Percentiles rank a stretch among this genome's conserved stretches.
phyloP scores from a whole-genome alignment of 1,284 basidiomycete species.

The Melampsora americana region DNA sequence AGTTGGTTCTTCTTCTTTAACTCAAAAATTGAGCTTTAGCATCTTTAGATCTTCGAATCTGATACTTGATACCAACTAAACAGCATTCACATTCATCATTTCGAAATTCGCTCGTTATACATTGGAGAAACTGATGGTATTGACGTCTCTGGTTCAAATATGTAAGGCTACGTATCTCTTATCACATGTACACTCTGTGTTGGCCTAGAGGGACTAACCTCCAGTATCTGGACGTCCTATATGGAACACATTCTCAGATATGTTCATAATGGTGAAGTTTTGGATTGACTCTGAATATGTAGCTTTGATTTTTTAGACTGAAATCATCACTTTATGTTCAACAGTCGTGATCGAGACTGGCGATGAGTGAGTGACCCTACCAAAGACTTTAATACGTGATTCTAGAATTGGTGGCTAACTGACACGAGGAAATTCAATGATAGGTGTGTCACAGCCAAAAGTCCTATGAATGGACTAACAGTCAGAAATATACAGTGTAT shows the following conservation, averaged over 20 bases:
- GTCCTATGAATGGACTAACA: slow-evolving; percentile 17
- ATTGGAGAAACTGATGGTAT: slow-evolving; percentile 39
- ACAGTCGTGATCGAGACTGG: slow-evolving; percentile 25
- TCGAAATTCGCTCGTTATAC: slow-evolving; percentile 11
- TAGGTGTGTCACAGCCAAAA: slow-evolving; percentile 39
- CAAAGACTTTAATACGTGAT: too few relatives aligned
- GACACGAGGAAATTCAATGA: too few relatives aligned
- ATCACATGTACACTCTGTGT: too few relatives aligned
- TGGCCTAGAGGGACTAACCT: too few relatives aligned
- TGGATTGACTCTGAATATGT: background rate
- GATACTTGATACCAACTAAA: background rate
- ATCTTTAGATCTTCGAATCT: too few relatives aligned
- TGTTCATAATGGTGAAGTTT: slow-evolving; percentile 25
- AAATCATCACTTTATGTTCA: background rate
- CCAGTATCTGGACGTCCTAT: background rate
- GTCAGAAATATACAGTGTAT: slow-evolving; percentile 20
- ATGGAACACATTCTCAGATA: background rate
- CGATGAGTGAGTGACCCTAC: slow-evolving; percentile 19
- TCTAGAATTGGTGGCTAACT: too few relatives aligned
- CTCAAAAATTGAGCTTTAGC: background rate
- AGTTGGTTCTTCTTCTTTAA: background rate
- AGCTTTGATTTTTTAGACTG: background rate
- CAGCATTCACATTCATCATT: slow-evolving; percentile 32
- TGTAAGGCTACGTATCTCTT: background rate
- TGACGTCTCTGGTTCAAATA: slow-evolving; percentile 24